Base-by-base conservation (phyloP, 2,329 filamentous ascomycete genomes). In the Remersonia thermophila region DNA sequence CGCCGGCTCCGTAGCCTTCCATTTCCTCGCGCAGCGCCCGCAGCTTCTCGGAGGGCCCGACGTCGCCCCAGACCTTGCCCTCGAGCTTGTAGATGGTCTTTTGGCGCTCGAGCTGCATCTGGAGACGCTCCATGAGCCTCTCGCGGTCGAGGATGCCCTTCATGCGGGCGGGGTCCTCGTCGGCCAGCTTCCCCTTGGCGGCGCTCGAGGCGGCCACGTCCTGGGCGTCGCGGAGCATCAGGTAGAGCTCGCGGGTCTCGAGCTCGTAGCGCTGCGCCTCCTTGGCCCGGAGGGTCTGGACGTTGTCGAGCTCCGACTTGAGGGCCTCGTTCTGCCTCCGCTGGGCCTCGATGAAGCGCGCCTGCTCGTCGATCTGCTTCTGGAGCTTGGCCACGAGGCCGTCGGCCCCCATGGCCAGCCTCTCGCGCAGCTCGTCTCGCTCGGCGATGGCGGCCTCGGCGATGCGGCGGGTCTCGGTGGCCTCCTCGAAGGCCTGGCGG, bases 81-180 rank as follows among this genome's bases (percentile, higher is more conserved):
- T 96, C 91, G 23, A 98, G 74, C 60, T 95, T 95, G 61, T 85
- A 94, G 55, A 96, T 87, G 1, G 91, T 96, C 71, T 96, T 96
- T 46, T 94, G 89, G 45, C 91, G 72, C 63, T 96, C 89, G 29
- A 98, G 75, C 60, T 96, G 91, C 67, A 84, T 93, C 58, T 94
- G 87, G 39, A 98, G 70, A 36, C 87, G 80, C 54, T 86, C 83
- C 82, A 98, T 93, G 47, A 98, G 77, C 52, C 73, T 78, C 52
- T 95, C 84, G 17, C 91, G 81, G 55, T 96, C 87, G 46, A 98
- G 67, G 43, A 98, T 96, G 44, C 91, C 91, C 55, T 86, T 77
- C 80, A 89, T 85, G 37, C 80, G 80, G 20, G 74, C 66, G 16
- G 83, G 76, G 54, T 91, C 81, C 15, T 71, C 73, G 28, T 76